A percentile compares a stretch with the other conserved stretches of the same genome.
These are phyloP conservation scores for Suillus discolor DNA, from an alignment of 768 basidiomycete species.

Conservation along the genomic window DNA sequence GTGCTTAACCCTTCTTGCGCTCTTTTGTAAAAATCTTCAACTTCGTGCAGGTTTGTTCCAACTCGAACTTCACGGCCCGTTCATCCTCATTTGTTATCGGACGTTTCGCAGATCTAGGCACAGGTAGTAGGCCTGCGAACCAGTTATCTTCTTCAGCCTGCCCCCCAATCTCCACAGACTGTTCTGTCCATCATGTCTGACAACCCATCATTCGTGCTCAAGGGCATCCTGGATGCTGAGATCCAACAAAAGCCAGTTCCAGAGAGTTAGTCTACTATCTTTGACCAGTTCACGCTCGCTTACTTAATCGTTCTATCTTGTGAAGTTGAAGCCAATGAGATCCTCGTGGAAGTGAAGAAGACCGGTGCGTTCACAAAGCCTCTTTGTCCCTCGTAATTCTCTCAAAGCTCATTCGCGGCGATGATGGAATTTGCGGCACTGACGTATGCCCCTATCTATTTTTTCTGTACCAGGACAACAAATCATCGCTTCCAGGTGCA, in stretches of 20 bases:
- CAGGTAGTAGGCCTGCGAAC: neutral
- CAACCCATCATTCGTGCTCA: constrained; percentile 81
- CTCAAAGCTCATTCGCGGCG: constrained; percentile 14
- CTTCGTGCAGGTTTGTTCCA: no score
- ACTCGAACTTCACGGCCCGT: no score
- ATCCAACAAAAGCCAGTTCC: constrained; percentile 81
- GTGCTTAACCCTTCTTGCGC: no score
- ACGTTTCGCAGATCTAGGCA: neutral
- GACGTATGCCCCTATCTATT: constrained; percentile 58
- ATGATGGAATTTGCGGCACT: constrained; percentile 84
- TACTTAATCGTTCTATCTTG: constrained; percentile 12
- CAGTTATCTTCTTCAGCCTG: constrained; percentile 6
- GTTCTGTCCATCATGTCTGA: constrained; percentile 52
- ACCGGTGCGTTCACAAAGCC: constrained; percentile 58
- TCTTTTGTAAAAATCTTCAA: no score
- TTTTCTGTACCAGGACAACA: constrained; percentile 13
- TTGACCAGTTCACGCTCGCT: neutral
- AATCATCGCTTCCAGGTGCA: constrained; percentile 55
- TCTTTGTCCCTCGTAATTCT: constrained; percentile 1
- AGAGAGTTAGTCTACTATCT: constrained; percentile 46
- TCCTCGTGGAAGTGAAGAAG: constrained; percentile 89
- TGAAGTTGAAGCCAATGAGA: constrained; percentile 72
- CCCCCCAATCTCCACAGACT: constrained; percentile 1
- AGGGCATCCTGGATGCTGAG: constrained; percentile 62
- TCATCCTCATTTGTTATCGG: neutral